Evolutionary conservation across 495 filamentous ascomycete species (phyloP).

Genomic region (Lepidopterella palustris): DNA sequence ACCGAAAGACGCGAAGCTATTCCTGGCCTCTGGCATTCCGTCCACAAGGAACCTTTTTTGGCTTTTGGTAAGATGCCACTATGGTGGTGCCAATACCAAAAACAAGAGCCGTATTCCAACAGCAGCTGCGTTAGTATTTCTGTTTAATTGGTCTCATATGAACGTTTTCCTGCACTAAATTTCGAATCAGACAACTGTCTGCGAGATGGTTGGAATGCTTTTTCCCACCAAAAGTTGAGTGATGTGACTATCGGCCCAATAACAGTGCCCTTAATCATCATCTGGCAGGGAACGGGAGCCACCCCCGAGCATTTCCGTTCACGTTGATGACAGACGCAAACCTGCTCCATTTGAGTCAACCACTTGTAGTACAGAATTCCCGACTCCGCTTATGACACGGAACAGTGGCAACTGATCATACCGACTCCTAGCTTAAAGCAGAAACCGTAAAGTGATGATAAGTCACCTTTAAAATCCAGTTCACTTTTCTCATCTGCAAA

Average conservation of each 20-base stretch:
- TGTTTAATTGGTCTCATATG: conserved; percentile 25
- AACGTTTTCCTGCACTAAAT: background rate
- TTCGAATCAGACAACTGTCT: background rate
- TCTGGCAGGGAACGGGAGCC: background rate
- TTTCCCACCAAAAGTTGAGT: too few relatives aligned
- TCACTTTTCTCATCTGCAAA: too few relatives aligned
- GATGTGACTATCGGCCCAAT: background rate
- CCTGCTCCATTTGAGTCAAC: too few relatives aligned
- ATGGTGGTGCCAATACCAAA: conserved; percentile 20
- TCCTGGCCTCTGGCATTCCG: background rate
- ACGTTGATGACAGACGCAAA: too few relatives aligned
- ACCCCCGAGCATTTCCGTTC: background rate
- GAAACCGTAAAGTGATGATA: too few relatives aligned
- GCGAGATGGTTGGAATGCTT: background rate
- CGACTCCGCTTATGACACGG: too few relatives aligned
- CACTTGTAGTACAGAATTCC: too few relatives aligned
- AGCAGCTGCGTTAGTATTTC: conserved; percentile 1
- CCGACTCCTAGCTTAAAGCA: too few relatives aligned
- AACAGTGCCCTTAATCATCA: background rate
- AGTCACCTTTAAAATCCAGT: too few relatives aligned
- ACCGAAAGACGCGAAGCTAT: background rate
- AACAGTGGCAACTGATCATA: too few relatives aligned
- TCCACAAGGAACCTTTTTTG: conserved; percentile 4
- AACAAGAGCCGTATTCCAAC: conserved; percentile 1
- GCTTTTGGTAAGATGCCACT: background rate